Evolutionary conservation across 495 filamentous ascomycete genomes (phyloP).

Genomic region (Penicillium coprophilum): DNA sequence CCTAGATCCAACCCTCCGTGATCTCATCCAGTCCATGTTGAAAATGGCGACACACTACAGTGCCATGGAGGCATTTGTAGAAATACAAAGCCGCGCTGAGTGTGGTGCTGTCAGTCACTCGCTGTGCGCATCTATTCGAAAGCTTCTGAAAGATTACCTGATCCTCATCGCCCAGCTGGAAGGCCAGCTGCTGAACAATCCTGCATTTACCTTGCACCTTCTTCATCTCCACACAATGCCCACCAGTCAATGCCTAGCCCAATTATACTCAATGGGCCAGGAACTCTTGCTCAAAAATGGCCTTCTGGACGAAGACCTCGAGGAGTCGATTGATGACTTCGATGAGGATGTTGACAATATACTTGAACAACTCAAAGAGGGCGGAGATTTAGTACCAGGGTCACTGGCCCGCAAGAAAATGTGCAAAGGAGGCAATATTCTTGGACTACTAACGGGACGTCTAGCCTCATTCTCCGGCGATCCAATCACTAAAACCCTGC

Average conservation of each 20-base stretch:
- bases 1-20: slow-evolving; percentile 85
- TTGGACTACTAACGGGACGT: slow-evolving; percentile 79
- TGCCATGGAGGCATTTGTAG: slow-evolving; percentile 87
- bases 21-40: slow-evolving; percentile 82
- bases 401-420: slow-evolving; percentile 85
- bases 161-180: slow-evolving; percentile 91
- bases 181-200: slow-evolving; percentile 82
- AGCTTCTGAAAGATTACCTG: slow-evolving; percentile 87
- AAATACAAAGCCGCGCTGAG: slow-evolving; percentile 88
- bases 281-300: slow-evolving; percentile 86
- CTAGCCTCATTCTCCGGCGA: slow-evolving; percentile 89
- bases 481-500: slow-evolving; percentile 74
- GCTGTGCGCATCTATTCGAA: slow-evolving; percentile 87
- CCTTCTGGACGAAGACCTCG: slow-evolving; percentile 79
- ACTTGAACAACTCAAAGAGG: slow-evolving; percentile 74
- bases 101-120: slow-evolving; percentile 97
- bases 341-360: slow-evolving; percentile 81
- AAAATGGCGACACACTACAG: slow-evolving; percentile 95
- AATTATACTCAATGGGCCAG: slow-evolving; percentile 81
- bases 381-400: slow-evolving; percentile 70
- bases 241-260: slow-evolving; percentile 83
- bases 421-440: slow-evolving; percentile 89
- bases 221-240: slow-evolving; percentile 88
- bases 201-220: slow-evolving; percentile 85
- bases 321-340: slow-evolving; percentile 78